These are phyloP conservation scores for Ciborinia camelliae DNA, from an alignment of 2,329 filamentous ascomycete genomes.

Conservation along the genomic window DNA sequence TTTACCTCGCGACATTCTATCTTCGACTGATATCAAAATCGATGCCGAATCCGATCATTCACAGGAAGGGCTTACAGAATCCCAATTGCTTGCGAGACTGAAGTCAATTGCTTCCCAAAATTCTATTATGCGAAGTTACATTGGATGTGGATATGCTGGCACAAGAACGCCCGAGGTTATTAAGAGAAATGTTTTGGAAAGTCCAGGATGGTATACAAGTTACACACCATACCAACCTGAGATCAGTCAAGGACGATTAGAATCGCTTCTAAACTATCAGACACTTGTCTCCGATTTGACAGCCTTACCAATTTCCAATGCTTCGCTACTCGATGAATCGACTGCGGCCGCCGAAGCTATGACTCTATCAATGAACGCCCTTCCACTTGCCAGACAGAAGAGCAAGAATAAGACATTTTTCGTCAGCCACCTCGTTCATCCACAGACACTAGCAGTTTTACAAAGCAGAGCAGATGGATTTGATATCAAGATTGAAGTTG, in stretches of 20 bases:
- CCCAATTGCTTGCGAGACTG: slow-evolving; percentile 52
- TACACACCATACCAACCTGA: slow-evolving; percentile 97
- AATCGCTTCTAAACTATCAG: slow-evolving; percentile 93
- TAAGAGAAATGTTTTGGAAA: slow-evolving; percentile 88
- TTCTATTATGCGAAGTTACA: slow-evolving; percentile 63
- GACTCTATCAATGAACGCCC: slow-evolving; percentile 80
- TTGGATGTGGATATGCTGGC: slow-evolving; percentile 84
- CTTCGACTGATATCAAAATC: slow-evolving; percentile 59
- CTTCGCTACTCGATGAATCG: slow-evolving; percentile 84
- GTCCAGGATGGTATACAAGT: slow-evolving; percentile 95
- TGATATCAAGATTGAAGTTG: slow-evolving; percentile 71
- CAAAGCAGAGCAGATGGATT: slow-evolving; percentile 87
- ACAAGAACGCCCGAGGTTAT: slow-evolving; percentile 88
- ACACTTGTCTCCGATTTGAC: slow-evolving; percentile 89
- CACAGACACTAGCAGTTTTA: slow-evolving; percentile 81
- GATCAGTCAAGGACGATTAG: slow-evolving; percentile 90
- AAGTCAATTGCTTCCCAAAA: slow-evolving; percentile 57
- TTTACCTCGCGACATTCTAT: slow-evolving; percentile 74
- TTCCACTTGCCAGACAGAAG: slow-evolving; percentile 70
- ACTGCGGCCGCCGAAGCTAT: slow-evolving; percentile 94
- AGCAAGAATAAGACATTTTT: slow-evolving; percentile 75
- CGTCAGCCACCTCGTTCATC: slow-evolving; percentile 77
- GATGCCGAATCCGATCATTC: slow-evolving; percentile 40
- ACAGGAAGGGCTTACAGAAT: slow-evolving; percentile 49
- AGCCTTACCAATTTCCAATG: slow-evolving; percentile 82